These are phyloP conservation scores for Macroventuria anomochaeta DNA, from an alignment of 2,329 filamentous ascomycete genomes.

Conservation along the genomic window DNA sequence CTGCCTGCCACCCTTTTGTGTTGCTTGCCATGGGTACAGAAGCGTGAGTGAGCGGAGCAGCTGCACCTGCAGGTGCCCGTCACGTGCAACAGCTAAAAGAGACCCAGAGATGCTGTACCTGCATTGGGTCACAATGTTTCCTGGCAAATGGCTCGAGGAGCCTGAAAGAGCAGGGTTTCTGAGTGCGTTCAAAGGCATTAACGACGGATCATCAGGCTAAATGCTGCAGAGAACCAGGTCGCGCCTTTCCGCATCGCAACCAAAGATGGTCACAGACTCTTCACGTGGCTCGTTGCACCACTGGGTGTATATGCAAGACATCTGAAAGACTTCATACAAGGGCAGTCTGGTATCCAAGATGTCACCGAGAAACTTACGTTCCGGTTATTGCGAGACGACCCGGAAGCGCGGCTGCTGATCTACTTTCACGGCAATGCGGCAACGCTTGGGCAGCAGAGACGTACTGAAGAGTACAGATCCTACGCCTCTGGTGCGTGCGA, in stretches of 20 bases:
- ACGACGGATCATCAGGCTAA: background rate
- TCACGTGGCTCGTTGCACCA: slow-evolving; percentile 91
- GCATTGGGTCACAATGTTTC: slow-evolving; percentile 45
- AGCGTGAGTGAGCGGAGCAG: slow-evolving; percentile 33
- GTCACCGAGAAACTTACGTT: slow-evolving; percentile 58
- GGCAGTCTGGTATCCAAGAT: slow-evolving; percentile 47
- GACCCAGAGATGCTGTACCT: slow-evolving; percentile 44
- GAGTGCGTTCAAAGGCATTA: slow-evolving; percentile 29
- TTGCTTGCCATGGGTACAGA: slow-evolving; percentile 48
- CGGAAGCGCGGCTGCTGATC: slow-evolving; percentile 62
- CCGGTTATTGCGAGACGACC: slow-evolving; percentile 58
- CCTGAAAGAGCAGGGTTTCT: slow-evolving; percentile 48
- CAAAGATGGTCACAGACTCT: slow-evolving; percentile 76
- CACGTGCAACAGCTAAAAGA: slow-evolving; percentile 5
- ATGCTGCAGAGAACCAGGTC: slow-evolving; percentile 75
- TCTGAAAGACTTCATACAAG: slow-evolving; percentile 67
- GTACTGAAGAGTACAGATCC: slow-evolving; percentile 78
- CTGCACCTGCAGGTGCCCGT: background rate
- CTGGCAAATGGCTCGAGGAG: slow-evolving; percentile 45
- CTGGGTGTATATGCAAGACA: slow-evolving; percentile 75
- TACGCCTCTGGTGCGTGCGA: slow-evolving; percentile 67
- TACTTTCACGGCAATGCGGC: slow-evolving; percentile 67
- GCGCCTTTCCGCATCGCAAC: slow-evolving; percentile 80
- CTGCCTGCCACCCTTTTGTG: slow-evolving; percentile 43
- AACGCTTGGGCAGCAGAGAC: slow-evolving; percentile 79